Conservation (phyloP, 2,329 filamentous ascomycete species). For the Amphichorda felina region DNA sequence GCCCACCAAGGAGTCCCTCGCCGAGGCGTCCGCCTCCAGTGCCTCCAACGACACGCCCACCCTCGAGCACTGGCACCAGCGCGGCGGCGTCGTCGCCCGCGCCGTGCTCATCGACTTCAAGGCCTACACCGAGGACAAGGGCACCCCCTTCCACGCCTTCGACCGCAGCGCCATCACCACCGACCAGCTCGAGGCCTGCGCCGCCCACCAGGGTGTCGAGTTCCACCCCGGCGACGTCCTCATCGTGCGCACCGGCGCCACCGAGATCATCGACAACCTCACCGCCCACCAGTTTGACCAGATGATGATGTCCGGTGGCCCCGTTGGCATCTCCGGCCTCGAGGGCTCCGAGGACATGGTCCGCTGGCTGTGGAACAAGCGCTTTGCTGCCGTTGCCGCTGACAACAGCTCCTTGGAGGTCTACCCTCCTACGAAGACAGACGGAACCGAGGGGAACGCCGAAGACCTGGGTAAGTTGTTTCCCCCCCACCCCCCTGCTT, state of each 20-base stretch:
- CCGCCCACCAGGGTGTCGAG: slow-evolving; percentile 46
- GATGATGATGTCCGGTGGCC: background rate
- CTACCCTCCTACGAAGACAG: slow-evolving; percentile 38
- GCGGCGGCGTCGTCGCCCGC: slow-evolving; percentile 39
- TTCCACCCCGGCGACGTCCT: slow-evolving; percentile 57
- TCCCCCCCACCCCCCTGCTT: background rate
- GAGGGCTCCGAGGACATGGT: slow-evolving; percentile 38
- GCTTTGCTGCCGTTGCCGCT: slow-evolving; percentile 53
- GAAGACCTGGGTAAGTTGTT: slow-evolving; percentile 22
- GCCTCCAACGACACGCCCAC: slow-evolving; percentile 21
- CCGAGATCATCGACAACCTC: slow-evolving; percentile 41
- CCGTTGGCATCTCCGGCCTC: no score
- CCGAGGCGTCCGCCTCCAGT: slow-evolving; percentile 11
- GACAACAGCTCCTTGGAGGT: slow-evolving; percentile 54
- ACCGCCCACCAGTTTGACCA: slow-evolving; percentile 16
- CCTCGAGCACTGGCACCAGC: slow-evolving; percentile 36
- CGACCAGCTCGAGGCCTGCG: slow-evolving; percentile 44
- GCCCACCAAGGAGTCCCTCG: slow-evolving; percentile 20
- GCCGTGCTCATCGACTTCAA: slow-evolving; percentile 45
- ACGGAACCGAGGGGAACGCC: slow-evolving; percentile 19
- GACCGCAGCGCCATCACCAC: slow-evolving; percentile 39
- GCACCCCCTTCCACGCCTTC: slow-evolving; percentile 37
- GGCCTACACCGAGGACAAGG: slow-evolving; percentile 34
- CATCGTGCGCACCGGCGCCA: slow-evolving; percentile 51
- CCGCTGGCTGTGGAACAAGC: slow-evolving; percentile 58